Percentiles rank a stretch among this genome's conserved stretches.
phyloP scores from a whole-genome alignment of 345 rosid genomes.

The Toxicodendron radicans region DNA sequence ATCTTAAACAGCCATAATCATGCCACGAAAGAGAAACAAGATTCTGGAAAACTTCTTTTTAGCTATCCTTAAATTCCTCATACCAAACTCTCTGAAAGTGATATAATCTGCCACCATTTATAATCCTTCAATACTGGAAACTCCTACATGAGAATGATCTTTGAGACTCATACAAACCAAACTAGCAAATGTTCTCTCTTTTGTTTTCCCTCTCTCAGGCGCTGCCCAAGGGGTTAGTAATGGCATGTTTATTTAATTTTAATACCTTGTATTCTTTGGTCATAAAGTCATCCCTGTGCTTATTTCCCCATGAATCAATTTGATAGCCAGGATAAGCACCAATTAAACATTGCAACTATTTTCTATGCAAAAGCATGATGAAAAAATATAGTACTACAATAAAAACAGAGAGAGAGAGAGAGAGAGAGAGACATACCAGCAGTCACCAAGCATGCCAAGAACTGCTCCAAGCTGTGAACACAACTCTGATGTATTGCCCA shows the following conservation, averaged over 20 bases:
- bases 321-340: not conserved
- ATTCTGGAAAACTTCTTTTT: not conserved
- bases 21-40: not conserved
- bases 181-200: too few species aligned
- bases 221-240: too few species aligned
- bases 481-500: conserved; percentile 76
- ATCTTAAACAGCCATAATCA: not conserved
- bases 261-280: not conserved
- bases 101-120: not conserved
- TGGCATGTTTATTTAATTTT: too few species aligned
- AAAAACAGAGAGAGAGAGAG: conserved; percentile 9
- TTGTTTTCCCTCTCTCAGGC: too few species aligned
- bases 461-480: conserved; percentile 99
- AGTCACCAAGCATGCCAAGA: conserved; percentile 97
- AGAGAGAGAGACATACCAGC: conserved; percentile 72
- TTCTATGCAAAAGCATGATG: not conserved
- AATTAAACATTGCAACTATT: not conserved
- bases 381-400: not conserved
- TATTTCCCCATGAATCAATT: not conserved
- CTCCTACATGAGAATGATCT: not conserved
- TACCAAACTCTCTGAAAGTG: not conserved
- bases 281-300: not conserved
- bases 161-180: too few species aligned
- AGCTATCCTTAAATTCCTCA: not conserved
- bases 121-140: not conserved